These are phyloP conservation scores for Paraconiothyrium brasiliense DNA, from an alignment of 2,329 filamentous ascomycete genomes.

Conservation along the genomic window DNA sequence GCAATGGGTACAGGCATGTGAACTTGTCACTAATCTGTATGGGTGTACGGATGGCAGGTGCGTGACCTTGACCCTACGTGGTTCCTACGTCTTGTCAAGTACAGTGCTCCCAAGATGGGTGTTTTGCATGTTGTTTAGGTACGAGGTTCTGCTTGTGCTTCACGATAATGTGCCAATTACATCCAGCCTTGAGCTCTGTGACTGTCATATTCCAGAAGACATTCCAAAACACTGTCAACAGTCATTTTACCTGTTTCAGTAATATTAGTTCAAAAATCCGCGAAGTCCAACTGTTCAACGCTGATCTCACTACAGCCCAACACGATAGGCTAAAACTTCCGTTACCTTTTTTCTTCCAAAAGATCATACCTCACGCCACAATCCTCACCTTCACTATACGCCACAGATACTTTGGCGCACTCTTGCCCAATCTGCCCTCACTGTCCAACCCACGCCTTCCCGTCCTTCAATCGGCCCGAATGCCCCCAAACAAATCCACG, in stretches of 20 bases:
- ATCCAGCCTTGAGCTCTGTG: no score
- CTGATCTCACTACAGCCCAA: no score
- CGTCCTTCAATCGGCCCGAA: conserved; percentile 5
- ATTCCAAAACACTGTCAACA: no score
- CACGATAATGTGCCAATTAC: neutral
- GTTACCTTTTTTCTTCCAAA: no score
- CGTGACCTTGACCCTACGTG: neutral
- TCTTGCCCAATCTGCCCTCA: neutral
- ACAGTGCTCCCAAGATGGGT: neutral
- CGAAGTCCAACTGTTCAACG: no score
- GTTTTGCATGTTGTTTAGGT: neutral
- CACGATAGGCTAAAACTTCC: no score
- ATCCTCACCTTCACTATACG: no score
- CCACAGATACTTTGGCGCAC: no score
- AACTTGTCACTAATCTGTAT: neutral
- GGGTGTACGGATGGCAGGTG: neutral
- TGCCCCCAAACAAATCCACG: neutral
- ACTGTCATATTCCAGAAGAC: no score
- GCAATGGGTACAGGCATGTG: neutral
- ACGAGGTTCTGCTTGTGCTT: neutral
- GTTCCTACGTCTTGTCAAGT: neutral
- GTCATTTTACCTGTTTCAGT: no score
- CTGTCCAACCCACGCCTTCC: neutral
- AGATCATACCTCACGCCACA: no score
- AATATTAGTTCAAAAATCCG: no score